Base-by-base conservation (phyloP, 2,329 filamentous ascomycete genomes). In the Hypoxylon sp. region DNA sequence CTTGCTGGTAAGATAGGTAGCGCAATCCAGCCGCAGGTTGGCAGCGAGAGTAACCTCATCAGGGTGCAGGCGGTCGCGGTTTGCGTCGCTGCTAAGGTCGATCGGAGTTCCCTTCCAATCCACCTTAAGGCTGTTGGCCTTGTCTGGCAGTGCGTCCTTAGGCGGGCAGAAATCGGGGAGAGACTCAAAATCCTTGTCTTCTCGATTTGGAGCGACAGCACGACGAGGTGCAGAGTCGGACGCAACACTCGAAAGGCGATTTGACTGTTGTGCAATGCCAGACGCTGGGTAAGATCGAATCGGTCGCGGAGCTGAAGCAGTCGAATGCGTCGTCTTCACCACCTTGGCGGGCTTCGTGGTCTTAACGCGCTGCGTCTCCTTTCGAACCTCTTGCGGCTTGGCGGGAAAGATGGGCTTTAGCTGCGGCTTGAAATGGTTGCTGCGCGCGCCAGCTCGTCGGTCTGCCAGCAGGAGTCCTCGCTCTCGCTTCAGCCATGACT, bases 1-100 rank as follows among this genome's bases (percentile, higher is more conserved):
- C 79, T 97, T 97, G 77, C 89, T 94, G 52, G 89, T 92, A 16
- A 97, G 80, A 67, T 97, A 97, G 8, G 89, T 93, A 12, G 90
- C 89, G 69, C 89, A 93, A 60, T 90, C 89, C 23, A 97, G 82
- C 46, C 91, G 85, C 20, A 97, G 80, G 37, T 86, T 89, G 34
- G 88, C 84, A 7, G 91, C 91, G 20, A 96, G 79, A 12, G 78
- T 75, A 20, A 92, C 67, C 73, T 97, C 93, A 54, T 91, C 88
- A 4, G 85, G 81, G 68, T 94, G 90, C 30, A 97, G 83, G 27
- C 90, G 76, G 48, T 84, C 69, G 16, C 80, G 78, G 63, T 92
- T 78, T 5, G 88, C 83, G 64, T 95, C 90, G 51, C 80, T 78
- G 70, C 79, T 83, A 34, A 96, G 82, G 66, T 95, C 88, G 59